These are phyloP conservation scores for Microstegium vimineum DNA, from an alignment of 176 grass and related monocot species.

Conservation along the genomic window DNA sequence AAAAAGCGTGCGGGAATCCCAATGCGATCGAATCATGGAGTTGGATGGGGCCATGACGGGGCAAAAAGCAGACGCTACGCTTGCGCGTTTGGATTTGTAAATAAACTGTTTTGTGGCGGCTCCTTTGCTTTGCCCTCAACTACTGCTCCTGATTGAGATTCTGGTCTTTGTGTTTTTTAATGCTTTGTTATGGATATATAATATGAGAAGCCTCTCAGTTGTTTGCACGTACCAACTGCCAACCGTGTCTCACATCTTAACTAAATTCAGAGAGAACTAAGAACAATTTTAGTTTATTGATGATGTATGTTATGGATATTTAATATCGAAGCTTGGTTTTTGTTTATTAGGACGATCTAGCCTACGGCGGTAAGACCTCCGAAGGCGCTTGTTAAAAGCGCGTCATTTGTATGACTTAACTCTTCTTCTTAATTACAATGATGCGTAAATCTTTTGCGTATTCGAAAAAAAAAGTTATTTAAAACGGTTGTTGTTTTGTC, in stretches of 20 bases:
- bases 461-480: too few species aligned
- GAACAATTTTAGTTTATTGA: neutral
- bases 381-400: too few species aligned
- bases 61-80: neutral
- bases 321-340: too few species aligned
- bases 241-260: neutral
- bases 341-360: too few species aligned
- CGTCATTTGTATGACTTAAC: too few species aligned
- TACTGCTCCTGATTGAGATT: neutral
- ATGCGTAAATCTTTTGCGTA: too few species aligned
- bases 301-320: too few species aligned
- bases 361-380: too few species aligned
- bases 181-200: neutral
- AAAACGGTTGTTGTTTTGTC: neutral
- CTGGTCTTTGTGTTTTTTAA: neutral
- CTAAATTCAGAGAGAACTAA: neutral
- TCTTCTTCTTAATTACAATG: too few species aligned
- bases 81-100: neutral
- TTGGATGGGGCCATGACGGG: neutral
- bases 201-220: neutral
- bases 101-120: neutral
- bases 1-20: neutral
- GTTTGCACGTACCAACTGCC: neutral
- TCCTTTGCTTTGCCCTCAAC: neutral
- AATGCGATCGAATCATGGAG: neutral